Conservation (phyloP, 2,329 filamentous ascomycete species). For the Trichoderma sp. region DNA sequence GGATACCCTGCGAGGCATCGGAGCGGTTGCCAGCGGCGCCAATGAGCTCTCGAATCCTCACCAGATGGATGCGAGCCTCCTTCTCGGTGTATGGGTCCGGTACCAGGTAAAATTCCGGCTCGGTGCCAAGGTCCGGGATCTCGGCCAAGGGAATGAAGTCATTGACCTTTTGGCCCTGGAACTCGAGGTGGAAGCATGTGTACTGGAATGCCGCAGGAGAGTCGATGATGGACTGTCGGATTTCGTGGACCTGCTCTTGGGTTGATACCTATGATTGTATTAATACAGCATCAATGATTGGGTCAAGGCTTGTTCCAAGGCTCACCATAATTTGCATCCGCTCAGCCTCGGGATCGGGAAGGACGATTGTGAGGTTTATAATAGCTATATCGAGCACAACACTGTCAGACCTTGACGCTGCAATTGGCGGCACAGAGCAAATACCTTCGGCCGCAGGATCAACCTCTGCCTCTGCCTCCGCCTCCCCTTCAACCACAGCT, state of each 20-base stretch:
- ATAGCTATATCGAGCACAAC: slow-evolving; percentile 44
- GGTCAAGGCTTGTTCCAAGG: background rate
- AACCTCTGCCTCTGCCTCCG: slow-evolving; percentile 35
- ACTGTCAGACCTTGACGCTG: background rate
- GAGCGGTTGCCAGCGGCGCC: slow-evolving; percentile 87
- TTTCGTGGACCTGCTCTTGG: slow-evolving; percentile 95
- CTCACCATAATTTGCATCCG: slow-evolving; percentile 84
- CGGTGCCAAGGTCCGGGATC: slow-evolving; percentile 73
- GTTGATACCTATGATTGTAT: slow-evolving; percentile 67
- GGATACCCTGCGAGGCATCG: slow-evolving; percentile 82
- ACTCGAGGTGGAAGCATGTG: slow-evolving; percentile 97
- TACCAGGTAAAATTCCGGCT: slow-evolving; percentile 78
- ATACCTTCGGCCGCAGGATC: slow-evolving; percentile 42
- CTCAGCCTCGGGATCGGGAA: slow-evolving; percentile 72
- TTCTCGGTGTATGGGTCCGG: slow-evolving; percentile 98
- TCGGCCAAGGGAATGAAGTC: slow-evolving; percentile 93
- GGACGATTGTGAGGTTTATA: slow-evolving; percentile 69
- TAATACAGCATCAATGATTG: slow-evolving; percentile 4
- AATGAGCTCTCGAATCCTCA: slow-evolving; percentile 88
- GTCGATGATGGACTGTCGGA: slow-evolving; percentile 95
- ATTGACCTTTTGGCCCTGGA: slow-evolving; percentile 85
- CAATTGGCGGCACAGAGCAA: background rate
- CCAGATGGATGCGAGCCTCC: slow-evolving; percentile 91
- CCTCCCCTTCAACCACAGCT: slow-evolving; percentile 30
- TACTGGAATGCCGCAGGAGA: slow-evolving; percentile 91